Conservation (phyloP, 2,329 filamentous ascomycete genomes). For the Calonectria henricotiae region DNA sequence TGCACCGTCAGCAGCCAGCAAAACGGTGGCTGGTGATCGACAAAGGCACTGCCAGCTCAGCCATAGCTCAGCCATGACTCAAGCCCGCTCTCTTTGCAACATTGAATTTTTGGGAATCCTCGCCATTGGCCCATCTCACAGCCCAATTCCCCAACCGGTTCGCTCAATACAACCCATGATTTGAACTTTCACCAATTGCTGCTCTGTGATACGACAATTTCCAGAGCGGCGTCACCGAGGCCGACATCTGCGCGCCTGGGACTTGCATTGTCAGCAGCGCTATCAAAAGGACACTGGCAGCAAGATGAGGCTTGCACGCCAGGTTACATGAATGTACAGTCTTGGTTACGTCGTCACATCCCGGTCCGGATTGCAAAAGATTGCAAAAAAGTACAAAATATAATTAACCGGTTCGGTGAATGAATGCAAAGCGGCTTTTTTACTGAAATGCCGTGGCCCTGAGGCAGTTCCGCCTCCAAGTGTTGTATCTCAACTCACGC, state of each 20-base stretch:
- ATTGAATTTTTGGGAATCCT: neutral
- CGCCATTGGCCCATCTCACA: neutral
- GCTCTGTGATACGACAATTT: constrained; percentile 3
- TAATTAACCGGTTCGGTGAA: neutral
- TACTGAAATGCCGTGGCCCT: neutral
- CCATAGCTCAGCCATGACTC: neutral
- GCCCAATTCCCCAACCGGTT: neutral
- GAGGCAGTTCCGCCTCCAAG: neutral
- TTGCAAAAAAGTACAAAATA: neutral
- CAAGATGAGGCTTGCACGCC: neutral
- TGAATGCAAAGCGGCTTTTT: neutral
- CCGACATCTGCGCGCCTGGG: neutral
- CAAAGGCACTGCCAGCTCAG: neutral
- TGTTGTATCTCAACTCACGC: no score
- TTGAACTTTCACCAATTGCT: neutral
- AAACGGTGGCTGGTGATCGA: constrained; percentile 11
- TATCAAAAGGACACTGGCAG: neutral
- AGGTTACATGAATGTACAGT: neutral
- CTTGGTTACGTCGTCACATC: neutral
- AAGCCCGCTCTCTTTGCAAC: neutral
- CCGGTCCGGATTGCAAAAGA: no score
- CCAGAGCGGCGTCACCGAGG: neutral
- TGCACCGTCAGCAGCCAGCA: neutral
- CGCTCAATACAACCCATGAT: no score
- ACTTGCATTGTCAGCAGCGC: neutral